phyloP scores from a whole-genome alignment of 1,284 basidiomycete genomes.

The Cutaneotrichosporon cyanovorans region DNA sequence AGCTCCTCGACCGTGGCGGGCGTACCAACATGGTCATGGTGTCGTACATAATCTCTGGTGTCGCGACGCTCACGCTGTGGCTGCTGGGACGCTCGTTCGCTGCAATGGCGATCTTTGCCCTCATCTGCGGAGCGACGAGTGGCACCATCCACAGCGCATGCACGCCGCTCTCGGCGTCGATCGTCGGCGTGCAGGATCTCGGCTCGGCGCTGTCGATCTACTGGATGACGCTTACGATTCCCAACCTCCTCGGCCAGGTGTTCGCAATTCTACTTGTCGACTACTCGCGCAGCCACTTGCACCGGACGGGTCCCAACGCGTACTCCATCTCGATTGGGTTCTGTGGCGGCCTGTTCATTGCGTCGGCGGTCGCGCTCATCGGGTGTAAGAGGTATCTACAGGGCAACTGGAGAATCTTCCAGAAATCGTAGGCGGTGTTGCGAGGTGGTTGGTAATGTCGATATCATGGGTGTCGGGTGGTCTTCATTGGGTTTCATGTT shows the following conservation, averaged over 20 bases:
- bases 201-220: slow-evolving; percentile 44
- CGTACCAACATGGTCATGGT: slow-evolving; percentile 45
- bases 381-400: slow-evolving; percentile 42
- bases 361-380: slow-evolving; percentile 29
- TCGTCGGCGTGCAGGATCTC: slow-evolving; percentile 45
- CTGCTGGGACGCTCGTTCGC: slow-evolving; percentile 42
- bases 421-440: slow-evolving; percentile 5
- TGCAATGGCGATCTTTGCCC: slow-evolving; percentile 44
- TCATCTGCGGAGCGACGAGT: slow-evolving; percentile 44
- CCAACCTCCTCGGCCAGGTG: slow-evolving; percentile 43
- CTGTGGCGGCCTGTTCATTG: slow-evolving; percentile 40
- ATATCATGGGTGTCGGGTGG: no score
- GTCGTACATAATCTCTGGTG: slow-evolving; percentile 42
- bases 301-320: slow-evolving; percentile 32
- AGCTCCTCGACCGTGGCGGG: slow-evolving; percentile 43
- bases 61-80: slow-evolving; percentile 46
- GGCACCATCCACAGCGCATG: slow-evolving; percentile 45
- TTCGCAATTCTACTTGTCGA: slow-evolving; percentile 45
- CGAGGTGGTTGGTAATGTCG: not conserved
- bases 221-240: slow-evolving; percentile 41
- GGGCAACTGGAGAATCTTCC: slow-evolving; percentile 24
- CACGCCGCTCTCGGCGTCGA: slow-evolving; percentile 38
- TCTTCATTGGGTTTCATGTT: no score
- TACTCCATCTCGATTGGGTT: slow-evolving; percentile 46
- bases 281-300: slow-evolving; percentile 35